A percentile compares a stretch with the other conserved stretches of the same genome.
These are phyloP conservation scores for Spatholobus suberectus DNA, from an alignment of 306 rosid species.

Conservation along the genomic window DNA sequence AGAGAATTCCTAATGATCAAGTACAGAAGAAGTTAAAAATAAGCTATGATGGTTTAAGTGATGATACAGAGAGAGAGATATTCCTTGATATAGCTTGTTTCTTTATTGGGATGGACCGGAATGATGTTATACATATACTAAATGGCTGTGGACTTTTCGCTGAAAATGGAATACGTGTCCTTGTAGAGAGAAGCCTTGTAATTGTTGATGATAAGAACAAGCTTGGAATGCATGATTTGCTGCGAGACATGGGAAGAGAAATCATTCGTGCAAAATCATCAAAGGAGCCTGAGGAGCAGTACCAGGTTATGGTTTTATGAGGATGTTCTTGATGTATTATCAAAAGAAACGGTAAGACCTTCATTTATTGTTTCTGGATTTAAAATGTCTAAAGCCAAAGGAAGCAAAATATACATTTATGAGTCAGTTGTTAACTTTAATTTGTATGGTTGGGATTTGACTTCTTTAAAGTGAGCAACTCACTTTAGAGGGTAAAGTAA, in stretches of 20 bases:
- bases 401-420: too few species aligned
- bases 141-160: neutral
- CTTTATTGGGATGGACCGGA: constrained; percentile 3
- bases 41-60: constrained; percentile 11
- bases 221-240: constrained; percentile 36
- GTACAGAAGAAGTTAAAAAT: constrained; percentile 18
- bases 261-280: neutral
- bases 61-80: neutral
- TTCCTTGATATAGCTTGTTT: constrained; percentile 40
- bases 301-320: constrained; percentile 20
- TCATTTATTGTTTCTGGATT: neutral
- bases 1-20: neutral
- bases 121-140: constrained; percentile 6
- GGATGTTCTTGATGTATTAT: neutral
- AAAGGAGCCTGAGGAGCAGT: neutral
- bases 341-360: neutral
- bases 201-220: neutral
- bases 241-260: constrained; percentile 43
- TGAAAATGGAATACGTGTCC: neutral
- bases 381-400: neutral
- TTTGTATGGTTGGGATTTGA: too few species aligned
- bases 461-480: too few species aligned
- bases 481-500: too few species aligned
- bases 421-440: neutral
- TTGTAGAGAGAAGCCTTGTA: constrained; percentile 26